Conservation (phyloP, 352 stramenopile species). For the Elongisporangium undulatum region DNA sequence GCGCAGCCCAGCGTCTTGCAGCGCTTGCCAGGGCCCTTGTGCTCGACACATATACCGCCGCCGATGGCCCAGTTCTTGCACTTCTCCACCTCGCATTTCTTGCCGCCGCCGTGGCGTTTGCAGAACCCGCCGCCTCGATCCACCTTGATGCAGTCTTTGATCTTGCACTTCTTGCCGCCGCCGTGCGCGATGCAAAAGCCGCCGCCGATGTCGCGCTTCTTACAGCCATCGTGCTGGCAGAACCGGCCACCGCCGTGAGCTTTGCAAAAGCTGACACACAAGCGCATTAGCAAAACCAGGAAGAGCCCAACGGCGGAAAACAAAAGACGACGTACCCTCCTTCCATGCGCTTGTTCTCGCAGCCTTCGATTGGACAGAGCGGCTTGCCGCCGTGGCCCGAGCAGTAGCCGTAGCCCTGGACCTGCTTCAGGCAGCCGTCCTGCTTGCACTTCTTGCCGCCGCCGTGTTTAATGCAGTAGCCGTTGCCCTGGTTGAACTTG, state of each 20-base stretch:
- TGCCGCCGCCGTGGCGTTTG: constrained; percentile 81
- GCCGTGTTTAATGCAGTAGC: constrained; percentile 83
- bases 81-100: constrained; percentile 72
- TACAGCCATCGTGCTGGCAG: constrained; percentile 67
- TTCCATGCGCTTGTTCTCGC: constrained; percentile 84
- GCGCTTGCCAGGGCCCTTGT: constrained; percentile 75
- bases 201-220: constrained; percentile 82
- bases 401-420: constrained; percentile 83
- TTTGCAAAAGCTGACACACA: constrained; percentile 67
- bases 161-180: constrained; percentile 80
- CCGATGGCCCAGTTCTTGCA: constrained; percentile 82
- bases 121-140: constrained; percentile 78
- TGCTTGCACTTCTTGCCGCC: constrained; percentile 84
- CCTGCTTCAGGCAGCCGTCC: constrained; percentile 73
- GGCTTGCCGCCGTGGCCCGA: constrained; percentile 79
- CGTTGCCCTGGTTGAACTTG: constrained; percentile 86
- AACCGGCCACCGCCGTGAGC: constrained; percentile 76
- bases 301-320: constrained; percentile 1
- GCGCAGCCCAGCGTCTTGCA: constrained; percentile 77
- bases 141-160: constrained; percentile 68
- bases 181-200: constrained; percentile 85
- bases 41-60: constrained; percentile 65
- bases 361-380: constrained; percentile 67
- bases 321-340: constrained; percentile 32
- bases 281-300: background rate